These are phyloP conservation scores for Brassica carinata DNA, from an alignment of 345 rosid genomes.

Conservation along the genomic window DNA sequence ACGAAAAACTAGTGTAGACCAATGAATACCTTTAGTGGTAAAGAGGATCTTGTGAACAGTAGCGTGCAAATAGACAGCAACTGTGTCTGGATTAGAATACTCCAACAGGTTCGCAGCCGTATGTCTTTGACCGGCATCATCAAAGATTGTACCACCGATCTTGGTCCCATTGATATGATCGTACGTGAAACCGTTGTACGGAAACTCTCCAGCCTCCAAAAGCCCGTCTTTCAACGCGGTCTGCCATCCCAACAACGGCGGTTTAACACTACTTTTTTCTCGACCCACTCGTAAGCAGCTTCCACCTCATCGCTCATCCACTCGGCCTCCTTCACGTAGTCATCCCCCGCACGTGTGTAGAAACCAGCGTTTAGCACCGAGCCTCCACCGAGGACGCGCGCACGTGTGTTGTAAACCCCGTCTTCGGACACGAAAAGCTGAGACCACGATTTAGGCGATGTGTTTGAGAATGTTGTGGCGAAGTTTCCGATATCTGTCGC, in stretches of 20 bases:
- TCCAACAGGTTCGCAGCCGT: conserved; percentile 79
- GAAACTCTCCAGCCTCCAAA: conserved; percentile 61
- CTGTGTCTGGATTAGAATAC: conserved; percentile 54
- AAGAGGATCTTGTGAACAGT: conserved; percentile 66
- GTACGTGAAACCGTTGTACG: conserved; percentile 70
- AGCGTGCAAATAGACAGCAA: conserved; percentile 66
- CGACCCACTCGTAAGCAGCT: conserved; percentile 73
- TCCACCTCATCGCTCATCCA: conserved; percentile 55
- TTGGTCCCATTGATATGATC: conserved; percentile 74
- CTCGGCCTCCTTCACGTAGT: conserved; percentile 48
- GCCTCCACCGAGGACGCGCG: conserved; percentile 87
- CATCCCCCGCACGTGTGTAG: conserved; percentile 57
- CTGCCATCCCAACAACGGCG: conserved; percentile 64
- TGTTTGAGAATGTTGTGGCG: conserved; percentile 44
- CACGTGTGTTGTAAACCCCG: conserved; percentile 81
- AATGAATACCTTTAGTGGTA: conserved; percentile 43
- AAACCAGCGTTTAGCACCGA: conserved; percentile 79
- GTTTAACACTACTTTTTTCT: conserved; percentile 62
- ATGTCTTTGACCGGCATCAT: conserved; percentile 64
- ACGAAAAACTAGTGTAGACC: not conserved
- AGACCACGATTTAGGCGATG: conserved; percentile 54
- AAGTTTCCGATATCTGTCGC: conserved; percentile 52
- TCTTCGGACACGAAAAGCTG: conserved; percentile 74
- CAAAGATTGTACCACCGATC: conserved; percentile 73
- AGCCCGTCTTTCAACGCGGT: conserved; percentile 74